Evolutionary conservation across 768 basidiomycete genomes (phyloP), one percentile per base, ranked within the genome.

Genomic region (Boletus subcaerulescens): DNA sequence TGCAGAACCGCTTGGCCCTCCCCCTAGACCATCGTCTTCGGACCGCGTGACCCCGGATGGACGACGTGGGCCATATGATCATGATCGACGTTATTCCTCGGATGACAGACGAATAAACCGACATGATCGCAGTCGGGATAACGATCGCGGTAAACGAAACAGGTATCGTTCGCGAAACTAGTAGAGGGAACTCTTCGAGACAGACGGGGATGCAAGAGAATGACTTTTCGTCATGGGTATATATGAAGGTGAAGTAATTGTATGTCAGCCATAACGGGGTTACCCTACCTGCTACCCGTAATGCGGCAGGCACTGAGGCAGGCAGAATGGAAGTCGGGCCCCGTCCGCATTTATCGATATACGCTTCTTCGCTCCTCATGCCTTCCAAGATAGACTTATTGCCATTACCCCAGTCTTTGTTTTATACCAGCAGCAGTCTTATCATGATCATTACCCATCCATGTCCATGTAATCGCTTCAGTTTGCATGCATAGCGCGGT

Each of bases 41-140:
- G 57, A 58, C 15, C 54, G 61, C 35, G 31, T 46, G 11, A 20
- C 24, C 26, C 51, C 38, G 9, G 67, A 69, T 24, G 44, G 60
- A 20, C 65, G 61, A 26, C 56, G 68, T 47, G 62, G 60, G 14
- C 33, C 62, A 24, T 52, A 69, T 15, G 32, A 20, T 47, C 51
- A 39, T 15, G 59, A 62, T 52, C 62, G 62, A 31, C 53, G 24
- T 48, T 47, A 48, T 54, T 35, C 32, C 29, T 2, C 57, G 4
- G 68, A 70, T 18, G 54, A 67, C 14, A 53, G 63, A 35, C 59
- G 64, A 29, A 42, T 58, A 17, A 50, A 35, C 3, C 45, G 43
- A 43, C 22, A 53, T 20, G 64, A 58, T 41, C 52, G 48, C n/a
- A 41, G 50, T 20, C 46, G 52, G 12, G 59, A 60, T 47, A 40